Conservation (phyloP, 2,329 filamentous ascomycete species). For the Botrytis fabae region DNA sequence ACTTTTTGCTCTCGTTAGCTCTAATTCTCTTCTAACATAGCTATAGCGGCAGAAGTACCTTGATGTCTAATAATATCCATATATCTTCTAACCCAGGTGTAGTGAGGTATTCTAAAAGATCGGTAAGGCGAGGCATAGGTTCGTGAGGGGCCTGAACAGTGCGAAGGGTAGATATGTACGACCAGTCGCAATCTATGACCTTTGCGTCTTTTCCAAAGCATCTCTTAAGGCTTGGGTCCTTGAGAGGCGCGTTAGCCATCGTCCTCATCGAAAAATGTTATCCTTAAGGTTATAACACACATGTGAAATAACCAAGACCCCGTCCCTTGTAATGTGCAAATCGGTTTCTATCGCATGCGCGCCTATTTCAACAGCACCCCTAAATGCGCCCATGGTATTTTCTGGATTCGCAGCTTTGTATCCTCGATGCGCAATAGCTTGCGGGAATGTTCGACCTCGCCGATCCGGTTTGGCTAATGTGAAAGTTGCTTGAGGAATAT, state of each 20-base stretch:
- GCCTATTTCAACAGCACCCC: conserved; percentile 69
- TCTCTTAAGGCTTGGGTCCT: conserved; percentile 75
- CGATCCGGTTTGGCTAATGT: conserved; percentile 30
- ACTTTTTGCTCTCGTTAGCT: conserved; percentile 44
- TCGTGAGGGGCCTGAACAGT: conserved; percentile 68
- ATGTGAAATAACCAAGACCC: conserved; percentile 82
- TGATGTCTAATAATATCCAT: conserved; percentile 88
- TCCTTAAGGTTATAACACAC: conserved; percentile 45
- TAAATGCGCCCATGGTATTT: conserved; percentile 81
- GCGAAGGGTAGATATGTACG: conserved; percentile 65
- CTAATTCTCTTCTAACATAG: neutral
- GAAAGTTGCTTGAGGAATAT: conserved; percentile 34
- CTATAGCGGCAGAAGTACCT: conserved; percentile 51
- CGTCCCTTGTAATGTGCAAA: conserved; percentile 77
- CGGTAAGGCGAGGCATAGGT: conserved; percentile 70
- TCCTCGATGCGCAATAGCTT: conserved; percentile 76
- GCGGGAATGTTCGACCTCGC: conserved; percentile 48
- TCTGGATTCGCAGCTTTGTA: conserved; percentile 79
- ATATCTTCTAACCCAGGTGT: conserved; percentile 64
- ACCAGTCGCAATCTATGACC: conserved; percentile 76
- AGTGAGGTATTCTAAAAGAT: conserved; percentile 72
- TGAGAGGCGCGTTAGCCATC: conserved; percentile 19
- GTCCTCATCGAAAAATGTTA: neutral
- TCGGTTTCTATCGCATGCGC: conserved; percentile 87
- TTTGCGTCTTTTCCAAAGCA: conserved; percentile 76